Evolutionary conservation across 495 filamentous ascomycete species (phyloP).

Genomic region (Annulohypoxylon stygium): DNA sequence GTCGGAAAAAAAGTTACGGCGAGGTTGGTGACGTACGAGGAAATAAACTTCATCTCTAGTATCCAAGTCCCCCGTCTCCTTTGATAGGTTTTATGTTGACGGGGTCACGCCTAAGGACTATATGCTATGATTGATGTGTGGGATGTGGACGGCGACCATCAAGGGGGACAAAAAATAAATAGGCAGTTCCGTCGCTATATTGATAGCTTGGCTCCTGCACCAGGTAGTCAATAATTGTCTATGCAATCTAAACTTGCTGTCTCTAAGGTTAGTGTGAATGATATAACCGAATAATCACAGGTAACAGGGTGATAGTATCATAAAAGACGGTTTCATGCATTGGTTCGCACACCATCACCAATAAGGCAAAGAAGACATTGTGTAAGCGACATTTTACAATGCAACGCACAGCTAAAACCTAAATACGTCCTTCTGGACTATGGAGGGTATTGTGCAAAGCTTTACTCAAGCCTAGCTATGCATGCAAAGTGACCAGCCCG

Average conservation of each 20-base stretch:
- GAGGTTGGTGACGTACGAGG: conserved; percentile 1
- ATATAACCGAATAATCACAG: no score
- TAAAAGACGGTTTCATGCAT: not conserved
- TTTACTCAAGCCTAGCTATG: not conserved
- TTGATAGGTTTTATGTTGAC: not conserved
- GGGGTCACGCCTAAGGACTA: not conserved
- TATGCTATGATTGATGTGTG: conserved; percentile 6
- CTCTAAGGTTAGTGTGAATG: no score
- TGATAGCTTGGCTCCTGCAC: conserved; percentile 6
- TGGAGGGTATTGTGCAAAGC: not conserved
- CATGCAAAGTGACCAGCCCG: not conserved
- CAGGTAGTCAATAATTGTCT: conserved; percentile 10
- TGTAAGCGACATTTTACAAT: not conserved
- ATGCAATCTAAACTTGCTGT: not conserved
- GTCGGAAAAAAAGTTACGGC: conserved; percentile 24
- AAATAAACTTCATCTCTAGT: not conserved
- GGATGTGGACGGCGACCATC: conserved; percentile 2
- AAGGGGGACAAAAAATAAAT: not conserved
- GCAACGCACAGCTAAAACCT: not conserved
- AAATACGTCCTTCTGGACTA: not conserved
- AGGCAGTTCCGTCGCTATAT: conserved; percentile 14
- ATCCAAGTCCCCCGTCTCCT: not conserved
- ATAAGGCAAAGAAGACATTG: not conserved
- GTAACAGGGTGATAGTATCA: no score
- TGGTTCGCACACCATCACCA: not conserved